Evolutionary conservation across 2,329 filamentous ascomycete genomes (phyloP), one percentile per base, ranked within the genome.

Genomic region (Orbilia blumenaviensis): DNA sequence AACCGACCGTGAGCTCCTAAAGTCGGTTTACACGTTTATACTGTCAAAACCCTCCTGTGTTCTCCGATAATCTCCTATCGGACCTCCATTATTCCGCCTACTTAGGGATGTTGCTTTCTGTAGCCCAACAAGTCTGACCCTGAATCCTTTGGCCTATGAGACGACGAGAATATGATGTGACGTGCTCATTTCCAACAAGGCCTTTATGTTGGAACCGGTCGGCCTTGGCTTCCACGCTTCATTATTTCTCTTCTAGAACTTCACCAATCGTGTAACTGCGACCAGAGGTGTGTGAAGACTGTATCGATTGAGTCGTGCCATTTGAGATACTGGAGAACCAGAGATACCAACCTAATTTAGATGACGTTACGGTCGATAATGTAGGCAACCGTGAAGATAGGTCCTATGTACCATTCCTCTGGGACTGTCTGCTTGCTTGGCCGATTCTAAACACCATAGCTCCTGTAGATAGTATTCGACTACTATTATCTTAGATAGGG

Each of bases 341-440:
- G 16, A 21, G 32, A n/a, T 10, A 8, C 52, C 50, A 38, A 56
- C 32, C 54, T 38, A 52, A 52, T 21, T 62, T 41, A 18, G 42
- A 4, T 52, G 32, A 32, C 18, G 16, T 38, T 41, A 71, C 62
- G n/a, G n/a, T n/a, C n/a, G 67, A 72, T 72, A 72, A 71, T 38
- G 67, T 60, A 72, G 67, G 67, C 67, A 72, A 44, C 67, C 44
- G 27, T 46, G 16, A 72, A 44, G 14, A 62, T 34, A 21, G 36
- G 27, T 25, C 48, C 5, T 10, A 8, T 10, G n/a, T 18, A 34
- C 48, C 48, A 21, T 12, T 12, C n/a, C 21, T 34, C 27, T 18
- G 48, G 48, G 7, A 54, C 48, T n/a, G n/a, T n/a, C n/a, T n/a
- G 1, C 27, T 23, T 27, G n/a, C n/a, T 54, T 34, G 27, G 27